phyloP scores from a whole-genome alignment of 2,329 filamentous ascomycete species.

The Claviceps sp. region DNA sequence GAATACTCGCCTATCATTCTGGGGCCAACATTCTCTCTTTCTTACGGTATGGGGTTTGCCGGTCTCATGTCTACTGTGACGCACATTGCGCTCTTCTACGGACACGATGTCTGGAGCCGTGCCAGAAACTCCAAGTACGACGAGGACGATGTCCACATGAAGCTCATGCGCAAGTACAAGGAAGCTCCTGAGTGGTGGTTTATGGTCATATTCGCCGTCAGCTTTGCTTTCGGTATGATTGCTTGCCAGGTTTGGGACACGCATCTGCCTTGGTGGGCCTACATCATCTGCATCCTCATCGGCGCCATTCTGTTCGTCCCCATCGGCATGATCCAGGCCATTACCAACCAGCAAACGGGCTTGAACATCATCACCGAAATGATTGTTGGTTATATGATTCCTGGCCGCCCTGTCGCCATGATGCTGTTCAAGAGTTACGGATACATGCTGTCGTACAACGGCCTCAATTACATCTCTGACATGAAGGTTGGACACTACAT shows the following conservation, averaged over 20 bases:
- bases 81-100: constrained; percentile 39
- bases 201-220: constrained; percentile 26
- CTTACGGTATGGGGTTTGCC: constrained; percentile 45
- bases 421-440: constrained; percentile 36
- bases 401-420: constrained; percentile 33
- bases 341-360: constrained; percentile 35
- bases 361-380: constrained; percentile 36
- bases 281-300: constrained; percentile 26
- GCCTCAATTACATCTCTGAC: constrained; percentile 32
- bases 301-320: constrained; percentile 28
- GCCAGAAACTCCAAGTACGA: constrained; percentile 21
- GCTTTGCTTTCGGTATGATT: constrained; percentile 35
- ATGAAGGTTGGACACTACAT: constrained; percentile 41
- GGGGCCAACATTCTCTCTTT: constrained; percentile 40
- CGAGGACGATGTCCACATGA: constrained; percentile 36
- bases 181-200: constrained; percentile 48
- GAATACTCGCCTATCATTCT: constrained; percentile 43
- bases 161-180: constrained; percentile 43
- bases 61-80: constrained; percentile 38
- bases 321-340: constrained; percentile 31
- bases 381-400: constrained; percentile 34
- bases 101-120: constrained; percentile 29
- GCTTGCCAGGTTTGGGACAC: constrained; percentile 23
- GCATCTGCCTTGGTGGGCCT: constrained; percentile 30
- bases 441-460: constrained; percentile 33